Evolutionary conservation across 345 rosid genomes (phyloP), one percentile per base, ranked within the genome.

Genomic region (Eucalyptus erythrocorys): DNA sequence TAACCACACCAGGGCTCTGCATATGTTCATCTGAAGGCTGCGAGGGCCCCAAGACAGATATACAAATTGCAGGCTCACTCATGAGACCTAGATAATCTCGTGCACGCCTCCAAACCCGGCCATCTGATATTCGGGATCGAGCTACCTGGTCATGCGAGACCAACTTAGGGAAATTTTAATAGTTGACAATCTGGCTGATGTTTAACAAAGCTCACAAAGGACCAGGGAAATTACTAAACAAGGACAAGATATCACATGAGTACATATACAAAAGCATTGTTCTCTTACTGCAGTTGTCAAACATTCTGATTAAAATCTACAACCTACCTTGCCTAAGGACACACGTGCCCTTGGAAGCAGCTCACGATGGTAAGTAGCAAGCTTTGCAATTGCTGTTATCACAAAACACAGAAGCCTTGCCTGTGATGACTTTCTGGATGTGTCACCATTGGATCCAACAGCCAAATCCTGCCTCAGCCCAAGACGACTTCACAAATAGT

Each of bases 351-450:
- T 94, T 32, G 99, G 99, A 88, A 97, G 92, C 42, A 95, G 90
- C 89, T 97, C 98, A 6, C 92, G 91, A 92, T 95, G 99, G 92
- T 92, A 91, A n/a, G 98, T 96, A 34, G 99, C 97, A 34, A 98
- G 98, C 90, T 97, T 97, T 71, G 99, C 95, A 30, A 98, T 96
- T 76, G 99, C 99, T 64, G 99, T 96, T 85, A 96, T 93, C 84
- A 97, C 99, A 91, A 96, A 98, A 92, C 99, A 97, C 68, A 98
- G 92, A 80, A 98, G 98, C 95, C 99, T 96, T 12, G 99, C 94
- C 42, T 96, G 98, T 22, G 97, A 94, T 79, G 94, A 91, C 92
- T 92, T 95, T 86, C 92, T 91, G 86, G 90, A 93, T 81, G 89
- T 90, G 88, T 90, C 92, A 86, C 93, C 71, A 59, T 85, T 87